Percentiles rank a stretch among this genome's conserved stretches.
These are phyloP conservation scores for Ogataea nitratoaversa DNA, from an alignment of 805 yeast species.

Conservation along the genomic window DNA sequence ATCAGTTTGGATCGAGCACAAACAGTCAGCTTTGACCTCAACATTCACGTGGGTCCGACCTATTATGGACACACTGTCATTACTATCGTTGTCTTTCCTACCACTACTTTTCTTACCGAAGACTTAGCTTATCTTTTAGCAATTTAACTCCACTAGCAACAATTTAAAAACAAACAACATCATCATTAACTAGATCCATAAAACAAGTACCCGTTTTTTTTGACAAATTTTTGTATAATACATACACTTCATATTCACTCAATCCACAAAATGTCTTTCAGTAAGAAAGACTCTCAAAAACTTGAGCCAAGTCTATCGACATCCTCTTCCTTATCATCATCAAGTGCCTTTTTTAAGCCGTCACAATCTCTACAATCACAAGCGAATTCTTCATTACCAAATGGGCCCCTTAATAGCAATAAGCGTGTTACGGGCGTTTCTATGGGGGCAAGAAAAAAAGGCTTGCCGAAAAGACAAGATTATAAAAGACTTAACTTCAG, in stretches of 20 bases:
- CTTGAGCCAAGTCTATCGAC: background rate
- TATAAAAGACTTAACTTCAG: conserved; percentile 17
- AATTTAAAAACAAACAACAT: too few relatives aligned
- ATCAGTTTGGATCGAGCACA: too few relatives aligned
- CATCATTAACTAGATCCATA: too few relatives aligned
- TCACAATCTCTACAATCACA: background rate
- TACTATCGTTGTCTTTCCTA: background rate
- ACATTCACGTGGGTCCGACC: background rate
- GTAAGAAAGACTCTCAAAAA: background rate
- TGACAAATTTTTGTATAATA: too few relatives aligned
- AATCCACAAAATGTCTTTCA: background rate
- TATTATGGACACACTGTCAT: background rate
- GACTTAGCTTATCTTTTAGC: too few relatives aligned
- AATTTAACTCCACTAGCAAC: too few relatives aligned
- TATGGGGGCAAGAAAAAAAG: conserved; percentile 2
- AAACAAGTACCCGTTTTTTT: too few relatives aligned
- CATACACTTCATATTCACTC: too few relatives aligned
- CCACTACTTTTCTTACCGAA: too few relatives aligned
- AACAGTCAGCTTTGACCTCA: too few relatives aligned
- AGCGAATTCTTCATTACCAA: background rate
- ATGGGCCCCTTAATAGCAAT: conserved; percentile 1
- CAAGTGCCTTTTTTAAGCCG: background rate
- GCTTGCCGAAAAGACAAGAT: conserved; percentile 1
- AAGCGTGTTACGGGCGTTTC: conserved; percentile 3
- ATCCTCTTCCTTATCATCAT: background rate